These are phyloP conservation scores for Thamnidium elegans DNA, from an alignment of 192 early-diverging fungal species.

Conservation along the genomic window DNA sequence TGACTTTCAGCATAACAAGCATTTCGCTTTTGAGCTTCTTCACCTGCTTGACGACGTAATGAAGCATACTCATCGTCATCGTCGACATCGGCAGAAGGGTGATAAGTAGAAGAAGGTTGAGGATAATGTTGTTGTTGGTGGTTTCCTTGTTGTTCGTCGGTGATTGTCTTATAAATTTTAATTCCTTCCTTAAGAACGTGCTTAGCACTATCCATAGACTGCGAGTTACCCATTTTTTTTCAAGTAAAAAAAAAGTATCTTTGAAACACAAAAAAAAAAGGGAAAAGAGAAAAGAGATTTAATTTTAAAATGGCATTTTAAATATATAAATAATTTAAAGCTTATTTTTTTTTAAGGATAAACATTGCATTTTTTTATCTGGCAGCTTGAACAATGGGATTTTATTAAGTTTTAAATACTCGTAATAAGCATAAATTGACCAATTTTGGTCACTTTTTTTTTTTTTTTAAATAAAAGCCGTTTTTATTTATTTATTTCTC, in stretches of 20 bases:
- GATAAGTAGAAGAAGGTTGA: background rate
- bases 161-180: slow-evolving; percentile 5
- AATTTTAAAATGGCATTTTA: background rate
- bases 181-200: slow-evolving; percentile 13
- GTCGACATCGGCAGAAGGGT: slow-evolving; percentile 1
- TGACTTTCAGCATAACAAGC: slow-evolving; percentile 45
- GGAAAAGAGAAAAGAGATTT: background rate
- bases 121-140: slow-evolving; percentile 2
- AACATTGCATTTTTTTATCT: too few relatives aligned
- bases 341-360: too few relatives aligned
- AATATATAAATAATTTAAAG: too few relatives aligned
- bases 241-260: background rate
- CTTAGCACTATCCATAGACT: slow-evolving; percentile 18
- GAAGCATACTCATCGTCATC: slow-evolving; percentile 32
- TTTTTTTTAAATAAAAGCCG: too few relatives aligned
- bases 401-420: too few relatives aligned
- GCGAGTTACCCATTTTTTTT: slow-evolving; percentile 28
- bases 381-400: too few relatives aligned
- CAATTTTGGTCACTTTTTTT: too few relatives aligned
- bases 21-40: slow-evolving; percentile 47
- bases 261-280: slow-evolving; percentile 1
- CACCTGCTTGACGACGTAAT: slow-evolving; percentile 38
- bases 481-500: background rate
- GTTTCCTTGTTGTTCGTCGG: slow-evolving; percentile 15
- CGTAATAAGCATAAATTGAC: too few relatives aligned